Percentiles rank a stretch among this genome's conserved stretches.
These are phyloP conservation scores for Ramalina peruviana DNA, from an alignment of 495 filamentous ascomycete genomes.

Conservation along the genomic window DNA sequence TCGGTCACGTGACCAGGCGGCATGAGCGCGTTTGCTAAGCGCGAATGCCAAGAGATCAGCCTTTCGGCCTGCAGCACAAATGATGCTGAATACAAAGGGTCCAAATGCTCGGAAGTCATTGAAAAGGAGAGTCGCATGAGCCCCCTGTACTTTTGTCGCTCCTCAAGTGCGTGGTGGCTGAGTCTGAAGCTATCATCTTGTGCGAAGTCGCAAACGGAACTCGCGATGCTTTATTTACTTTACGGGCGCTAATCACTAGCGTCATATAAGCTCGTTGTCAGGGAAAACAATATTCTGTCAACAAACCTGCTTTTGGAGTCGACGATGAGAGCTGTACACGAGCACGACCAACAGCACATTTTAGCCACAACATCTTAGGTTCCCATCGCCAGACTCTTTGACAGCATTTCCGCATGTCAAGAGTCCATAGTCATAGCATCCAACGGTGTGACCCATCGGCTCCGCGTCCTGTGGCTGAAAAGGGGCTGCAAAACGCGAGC, in stretches of 20 bases:
- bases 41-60: too few relatives aligned
- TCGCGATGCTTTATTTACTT: not conserved
- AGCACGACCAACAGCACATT: not conserved
- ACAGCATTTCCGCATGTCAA: not conserved
- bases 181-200: too few relatives aligned
- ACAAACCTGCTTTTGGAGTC: not conserved
- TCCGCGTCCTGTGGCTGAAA: not conserved
- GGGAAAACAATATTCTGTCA: constrained; percentile 2
- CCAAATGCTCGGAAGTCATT: too few relatives aligned
- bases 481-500: not conserved
- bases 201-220: not conserved
- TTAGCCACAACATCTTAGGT: constrained; percentile 2
- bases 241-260: not conserved
- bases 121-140: too few relatives aligned
- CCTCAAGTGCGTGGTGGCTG: too few relatives aligned
- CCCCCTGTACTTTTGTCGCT: too few relatives aligned
- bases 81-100: too few relatives aligned
- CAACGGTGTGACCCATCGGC: too few relatives aligned
- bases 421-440: too few relatives aligned
- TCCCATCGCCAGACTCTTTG: not conserved
- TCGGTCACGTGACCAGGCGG: too few relatives aligned
- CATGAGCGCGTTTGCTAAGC: too few relatives aligned
- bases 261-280: not conserved
- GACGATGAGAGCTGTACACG: not conserved
- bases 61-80: too few relatives aligned